Evolutionary conservation across 2,329 filamentous ascomycete genomes (phyloP).

Genomic region (Claviceps purpurea): DNA sequence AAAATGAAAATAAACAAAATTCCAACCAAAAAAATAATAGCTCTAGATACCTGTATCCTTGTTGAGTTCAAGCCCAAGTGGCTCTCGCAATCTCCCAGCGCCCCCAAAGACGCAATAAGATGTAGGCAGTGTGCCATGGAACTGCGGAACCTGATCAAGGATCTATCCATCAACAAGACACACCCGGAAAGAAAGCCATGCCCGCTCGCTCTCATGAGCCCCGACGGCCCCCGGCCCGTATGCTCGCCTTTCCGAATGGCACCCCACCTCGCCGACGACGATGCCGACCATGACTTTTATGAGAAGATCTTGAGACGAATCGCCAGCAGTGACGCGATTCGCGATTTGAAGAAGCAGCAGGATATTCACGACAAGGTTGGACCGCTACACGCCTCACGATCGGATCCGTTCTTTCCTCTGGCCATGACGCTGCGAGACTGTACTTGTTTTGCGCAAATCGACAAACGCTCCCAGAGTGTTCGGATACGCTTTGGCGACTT

Average conservation of each 20-base stretch:
- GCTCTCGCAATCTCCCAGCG: constrained; percentile 62
- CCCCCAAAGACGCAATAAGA: constrained; percentile 45
- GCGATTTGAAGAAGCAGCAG: constrained; percentile 22
- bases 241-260: constrained; percentile 28
- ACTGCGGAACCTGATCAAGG: constrained; percentile 21
- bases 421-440: constrained; percentile 77
- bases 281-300: constrained; percentile 16
- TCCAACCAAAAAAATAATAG: constrained; percentile 7
- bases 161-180: constrained; percentile 19
- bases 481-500: constrained; percentile 59
- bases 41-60: constrained; percentile 23
- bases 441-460: constrained; percentile 56
- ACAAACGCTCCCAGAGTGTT: constrained; percentile 19
- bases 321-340: constrained; percentile 21
- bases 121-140: constrained; percentile 62
- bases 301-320: constrained; percentile 15
- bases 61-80: constrained; percentile 79
- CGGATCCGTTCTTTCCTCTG: constrained; percentile 40
- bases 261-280: constrained; percentile 18
- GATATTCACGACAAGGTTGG: constrained; percentile 29
- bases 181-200: constrained; percentile 38
- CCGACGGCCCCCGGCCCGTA: constrained; percentile 30
- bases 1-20: background rate
- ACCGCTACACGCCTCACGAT: constrained; percentile 27
- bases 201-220: constrained; percentile 48